These are phyloP conservation scores for Flaveria brownii DNA, from an alignment of 129 eudicot species.

Conservation along the genomic window DNA sequence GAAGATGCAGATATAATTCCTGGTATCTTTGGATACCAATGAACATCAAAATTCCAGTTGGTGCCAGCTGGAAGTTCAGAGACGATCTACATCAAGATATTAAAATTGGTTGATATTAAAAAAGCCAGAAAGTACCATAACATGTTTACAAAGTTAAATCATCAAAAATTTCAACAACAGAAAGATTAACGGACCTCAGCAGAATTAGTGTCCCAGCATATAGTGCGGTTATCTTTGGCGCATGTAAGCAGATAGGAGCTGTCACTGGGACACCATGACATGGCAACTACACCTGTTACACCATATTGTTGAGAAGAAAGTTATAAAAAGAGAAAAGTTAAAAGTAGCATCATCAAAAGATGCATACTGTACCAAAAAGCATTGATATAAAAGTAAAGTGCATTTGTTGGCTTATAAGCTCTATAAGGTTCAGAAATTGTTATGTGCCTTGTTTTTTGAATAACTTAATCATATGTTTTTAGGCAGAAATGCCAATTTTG, in stretches of 20 bases:
- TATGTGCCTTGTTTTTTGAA: neutral
- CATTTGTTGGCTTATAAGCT: neutral
- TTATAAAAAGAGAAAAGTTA: neutral
- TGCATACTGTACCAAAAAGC: neutral
- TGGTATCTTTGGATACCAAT: conserved; percentile 92
- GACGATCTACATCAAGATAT: conserved; percentile 62
- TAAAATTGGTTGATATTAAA: conserved; percentile 8
- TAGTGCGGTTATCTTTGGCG: conserved; percentile 96
- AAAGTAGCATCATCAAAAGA: conserved; percentile 1
- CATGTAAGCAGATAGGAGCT: conserved; percentile 93
- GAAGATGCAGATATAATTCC: conserved; percentile 97
- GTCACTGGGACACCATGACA: conserved; percentile 98
- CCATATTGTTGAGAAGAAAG: conserved; percentile 15
- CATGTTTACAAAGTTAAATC: neutral
- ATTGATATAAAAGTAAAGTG: neutral
- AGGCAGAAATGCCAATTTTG: neutral
- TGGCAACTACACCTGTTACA: conserved; percentile 88
- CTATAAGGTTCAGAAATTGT: neutral
- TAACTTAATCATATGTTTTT: neutral
- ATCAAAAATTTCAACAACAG: conserved; percentile 13
- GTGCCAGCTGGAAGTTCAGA: conserved; percentile 96
- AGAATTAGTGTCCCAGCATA: conserved; percentile 88
- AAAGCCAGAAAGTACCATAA: conserved; percentile 9
- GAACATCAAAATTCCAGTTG: conserved; percentile 93
- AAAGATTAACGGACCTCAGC: conserved; percentile 57